Evolutionary conservation across 2,329 filamentous ascomycete genomes (phyloP).

Genomic region (Talaromyces pinophilus): DNA sequence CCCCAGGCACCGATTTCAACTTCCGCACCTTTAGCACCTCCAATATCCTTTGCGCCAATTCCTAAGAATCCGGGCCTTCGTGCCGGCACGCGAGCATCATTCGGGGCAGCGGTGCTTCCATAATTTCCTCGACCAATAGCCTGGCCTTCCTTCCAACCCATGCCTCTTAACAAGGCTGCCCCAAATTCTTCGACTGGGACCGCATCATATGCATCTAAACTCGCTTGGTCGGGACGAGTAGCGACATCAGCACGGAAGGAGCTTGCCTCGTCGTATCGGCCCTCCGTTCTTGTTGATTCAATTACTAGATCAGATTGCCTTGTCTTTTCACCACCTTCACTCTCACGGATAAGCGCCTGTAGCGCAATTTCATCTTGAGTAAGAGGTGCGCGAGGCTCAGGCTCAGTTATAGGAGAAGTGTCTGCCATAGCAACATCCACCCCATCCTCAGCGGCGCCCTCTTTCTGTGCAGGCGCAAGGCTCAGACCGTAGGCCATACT

Average conservation of each 20-base stretch:
- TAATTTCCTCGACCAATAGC: slow-evolving; percentile 59
- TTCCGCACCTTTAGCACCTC: slow-evolving; percentile 55
- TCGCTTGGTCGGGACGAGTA: slow-evolving; percentile 71
- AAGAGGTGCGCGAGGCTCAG: slow-evolving; percentile 42
- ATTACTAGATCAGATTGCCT: slow-evolving; percentile 57
- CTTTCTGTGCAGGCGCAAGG: slow-evolving; percentile 39
- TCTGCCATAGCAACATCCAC: slow-evolving; percentile 36
- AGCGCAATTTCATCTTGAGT: slow-evolving; percentile 66
- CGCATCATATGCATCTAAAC: slow-evolving; percentile 79
- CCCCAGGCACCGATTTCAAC: slow-evolving; percentile 81
- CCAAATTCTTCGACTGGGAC: slow-evolving; percentile 96
- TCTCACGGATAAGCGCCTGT: slow-evolving; percentile 64
- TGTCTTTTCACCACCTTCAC: slow-evolving; percentile 42
- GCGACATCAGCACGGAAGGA: slow-evolving; percentile 70
- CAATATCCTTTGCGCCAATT: slow-evolving; percentile 80
- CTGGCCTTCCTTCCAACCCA: slow-evolving; percentile 85
- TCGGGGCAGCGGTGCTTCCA: slow-evolving; percentile 39
- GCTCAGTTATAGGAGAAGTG: slow-evolving; percentile 25
- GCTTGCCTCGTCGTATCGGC: slow-evolving; percentile 49
- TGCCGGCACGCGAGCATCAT: slow-evolving; percentile 65
- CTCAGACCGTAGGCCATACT: slow-evolving; percentile 58
- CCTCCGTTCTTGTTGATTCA: slow-evolving; percentile 32
- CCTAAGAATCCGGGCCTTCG: slow-evolving; percentile 79
- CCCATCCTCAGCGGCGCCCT: slow-evolving; percentile 26
- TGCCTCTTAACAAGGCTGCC: slow-evolving; percentile 81